Percentiles rank a stretch among this genome's conserved stretches.
Evolutionary conservation across 148 eudicot species (phyloP).

Genomic region (Cornus florida): DNA sequence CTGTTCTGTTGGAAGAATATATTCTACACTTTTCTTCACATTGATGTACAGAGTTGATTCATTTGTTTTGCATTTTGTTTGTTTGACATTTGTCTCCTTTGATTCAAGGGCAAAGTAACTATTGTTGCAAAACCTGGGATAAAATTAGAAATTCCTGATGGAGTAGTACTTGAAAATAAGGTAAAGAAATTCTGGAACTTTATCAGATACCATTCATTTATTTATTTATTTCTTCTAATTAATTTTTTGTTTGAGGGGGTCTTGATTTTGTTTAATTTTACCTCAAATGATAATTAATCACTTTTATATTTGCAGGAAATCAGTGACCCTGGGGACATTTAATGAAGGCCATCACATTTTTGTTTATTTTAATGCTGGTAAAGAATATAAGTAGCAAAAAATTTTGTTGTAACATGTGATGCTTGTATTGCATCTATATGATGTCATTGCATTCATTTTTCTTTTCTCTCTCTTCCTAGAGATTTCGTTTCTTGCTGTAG

Average conservation of each 20-base stretch:
- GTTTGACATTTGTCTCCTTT: not conserved
- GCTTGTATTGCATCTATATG: not conserved
- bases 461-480: not conserved
- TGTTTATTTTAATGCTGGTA: not conserved
- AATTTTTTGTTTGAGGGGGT: too few relatives aligned
- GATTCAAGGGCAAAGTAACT: conserved; percentile 35
- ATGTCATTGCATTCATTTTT: not conserved
- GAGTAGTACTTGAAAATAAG: conserved; percentile 41
- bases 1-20: too few relatives aligned
- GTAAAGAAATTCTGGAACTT: conserved; percentile 18
- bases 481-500: not conserved
- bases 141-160: conserved; percentile 50
- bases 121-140: conserved; percentile 33
- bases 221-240: too few relatives aligned
- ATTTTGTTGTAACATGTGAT: conserved; percentile 13
- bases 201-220: not conserved
- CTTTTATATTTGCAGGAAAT: conserved; percentile 22
- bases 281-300: not conserved
- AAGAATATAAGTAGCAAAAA: not conserved
- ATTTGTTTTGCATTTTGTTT: not conserved
- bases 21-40: not conserved
- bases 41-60: not conserved
- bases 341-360: conserved; percentile 5
- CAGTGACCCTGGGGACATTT: conserved; percentile 26
- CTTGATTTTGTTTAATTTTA: not conserved